Conservation (phyloP, 495 filamentous ascomycete species). For the Sporormia fimetaria region DNA sequence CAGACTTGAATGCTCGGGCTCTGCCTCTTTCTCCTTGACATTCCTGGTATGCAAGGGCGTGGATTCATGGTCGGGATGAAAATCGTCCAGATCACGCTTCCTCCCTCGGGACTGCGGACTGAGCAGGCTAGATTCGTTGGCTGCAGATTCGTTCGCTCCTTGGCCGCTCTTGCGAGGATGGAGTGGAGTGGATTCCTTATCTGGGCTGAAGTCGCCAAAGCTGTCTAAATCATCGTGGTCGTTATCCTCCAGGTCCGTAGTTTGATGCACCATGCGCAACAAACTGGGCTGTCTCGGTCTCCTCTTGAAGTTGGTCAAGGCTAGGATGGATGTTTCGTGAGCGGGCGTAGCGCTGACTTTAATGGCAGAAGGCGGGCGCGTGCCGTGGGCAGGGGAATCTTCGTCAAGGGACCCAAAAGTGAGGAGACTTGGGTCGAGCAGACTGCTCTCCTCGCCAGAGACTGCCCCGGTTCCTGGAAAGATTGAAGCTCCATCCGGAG, state of each 20-base stretch:
- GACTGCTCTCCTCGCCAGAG: slow-evolving; percentile 6
- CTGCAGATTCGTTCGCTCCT: slow-evolving; percentile 7
- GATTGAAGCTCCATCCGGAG: too few relatives aligned
- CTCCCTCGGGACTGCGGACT: slow-evolving; percentile 9
- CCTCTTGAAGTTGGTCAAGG: slow-evolving; percentile 47
- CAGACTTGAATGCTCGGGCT: too few relatives aligned
- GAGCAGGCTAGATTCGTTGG: slow-evolving; percentile 2
- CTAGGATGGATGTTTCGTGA: slow-evolving; percentile 44
- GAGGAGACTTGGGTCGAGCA: slow-evolving; percentile 1
- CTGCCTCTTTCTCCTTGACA: too few relatives aligned
- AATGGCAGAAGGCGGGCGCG: slow-evolving; percentile 19
- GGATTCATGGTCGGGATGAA: slow-evolving; percentile 53
- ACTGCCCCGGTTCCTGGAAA: too few relatives aligned
- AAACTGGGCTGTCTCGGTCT: slow-evolving; percentile 58
- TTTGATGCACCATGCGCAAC: slow-evolving; percentile 48
- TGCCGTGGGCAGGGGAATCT: slow-evolving; percentile 18
- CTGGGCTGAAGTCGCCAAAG: slow-evolving; percentile 42
- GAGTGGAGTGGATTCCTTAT: slow-evolving; percentile 57
- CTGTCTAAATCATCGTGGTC: slow-evolving; percentile 31
- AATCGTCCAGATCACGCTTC: slow-evolving; percentile 29
- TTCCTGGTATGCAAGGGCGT: slow-evolving; percentile 43
- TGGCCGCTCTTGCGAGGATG: slow-evolving; percentile 30
- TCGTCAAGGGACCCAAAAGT: slow-evolving; percentile 11
- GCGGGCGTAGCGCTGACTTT: slow-evolving; percentile 38
- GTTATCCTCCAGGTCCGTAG: slow-evolving; percentile 34